Conservation (phyloP, 1,284 basidiomycete genomes). For the Abortiporus biennis region DNA sequence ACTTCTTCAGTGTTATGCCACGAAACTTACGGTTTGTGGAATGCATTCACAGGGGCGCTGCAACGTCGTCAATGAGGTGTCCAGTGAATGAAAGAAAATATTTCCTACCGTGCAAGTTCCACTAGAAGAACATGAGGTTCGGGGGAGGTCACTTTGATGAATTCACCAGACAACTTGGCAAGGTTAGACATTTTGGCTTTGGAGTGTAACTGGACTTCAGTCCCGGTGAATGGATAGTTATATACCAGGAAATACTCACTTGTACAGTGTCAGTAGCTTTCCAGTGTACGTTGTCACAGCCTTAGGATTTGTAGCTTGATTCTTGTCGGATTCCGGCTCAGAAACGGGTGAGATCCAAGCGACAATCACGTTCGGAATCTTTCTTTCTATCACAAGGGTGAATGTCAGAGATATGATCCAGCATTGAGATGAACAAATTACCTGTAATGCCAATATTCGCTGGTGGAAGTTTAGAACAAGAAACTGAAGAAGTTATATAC, state of each 20-base stretch:
- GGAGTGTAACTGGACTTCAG: no score
- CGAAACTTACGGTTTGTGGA: slow-evolving; percentile 46
- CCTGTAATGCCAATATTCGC: no score
- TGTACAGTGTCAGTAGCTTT: neutral
- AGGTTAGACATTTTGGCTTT: slow-evolving; percentile 2
- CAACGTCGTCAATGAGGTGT: neutral
- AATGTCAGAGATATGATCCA: no score
- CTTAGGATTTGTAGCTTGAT: neutral
- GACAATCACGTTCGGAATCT: no score
- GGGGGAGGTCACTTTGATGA: slow-evolving; percentile 49
- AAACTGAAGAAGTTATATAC: no score
- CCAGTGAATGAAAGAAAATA: neutral
- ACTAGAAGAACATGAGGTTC: slow-evolving; percentile 46
- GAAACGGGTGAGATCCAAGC: neutral
- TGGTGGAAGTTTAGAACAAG: no score
- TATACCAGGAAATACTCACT: neutral
- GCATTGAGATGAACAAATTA: no score
- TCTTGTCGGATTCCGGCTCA: neutral
- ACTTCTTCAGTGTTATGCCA: neutral
- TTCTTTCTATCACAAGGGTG: no score
- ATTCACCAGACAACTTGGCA: slow-evolving; percentile 29
- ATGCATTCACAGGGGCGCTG: slow-evolving; percentile 75
- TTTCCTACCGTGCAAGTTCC: slow-evolving; percentile 45
- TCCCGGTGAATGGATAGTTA: neutral
- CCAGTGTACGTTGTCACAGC: neutral